Base-by-base conservation (phyloP, 2,329 filamentous ascomycete species). In the Pezicula carpinea region DNA sequence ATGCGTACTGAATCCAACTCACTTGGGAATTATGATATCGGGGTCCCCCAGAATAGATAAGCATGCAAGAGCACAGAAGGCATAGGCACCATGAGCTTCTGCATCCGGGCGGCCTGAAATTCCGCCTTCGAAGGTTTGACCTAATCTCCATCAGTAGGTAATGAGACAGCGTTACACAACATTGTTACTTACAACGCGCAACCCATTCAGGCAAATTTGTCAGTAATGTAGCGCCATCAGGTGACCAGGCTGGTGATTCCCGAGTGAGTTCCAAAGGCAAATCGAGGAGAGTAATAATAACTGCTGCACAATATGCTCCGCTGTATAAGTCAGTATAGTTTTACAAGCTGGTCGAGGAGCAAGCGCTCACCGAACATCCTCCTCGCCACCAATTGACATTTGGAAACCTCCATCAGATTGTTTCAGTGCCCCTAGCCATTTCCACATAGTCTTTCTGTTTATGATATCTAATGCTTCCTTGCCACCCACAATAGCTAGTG, bases 81-180 rank as follows among this genome's bases (percentile, higher is more conserved):
- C 89, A 70, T 97, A 99, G 54, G 89, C 93, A 51, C 93, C 93
- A 69, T 99, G 93, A 46, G 92, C 93, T 75, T 99, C 93, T 53
- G 86, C 83, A 50, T 85, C 85, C 44, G 91, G 93, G 53, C 85
- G 84, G 47, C 82, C 86, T 54, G 88, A 91, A 57, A 99, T 90
- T 41, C 93, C 93, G 54, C 93, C 93, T 71, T 99, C 93, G 67
- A 86, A 96, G 10, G 89, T 95, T 76, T 97, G 92, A 65, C 87
- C 86, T 89, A 54, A 15, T 14, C 39, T 35, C n/a, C 18, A 34
- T 55, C 43, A 47, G 38, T 7, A 22, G 35, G 18, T 23, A 15
- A 23, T n/a, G n/a, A 18, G 17, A 17, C 19, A 54, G 19, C 39
- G 36, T 22, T 48, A 36, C 18, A 33, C 15, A 33, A 34, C 17